A percentile compares a stretch with the other conserved stretches of the same genome.
These are phyloP conservation scores for Suillus spraguei DNA, from an alignment of 768 basidiomycete species.

Conservation along the genomic window DNA sequence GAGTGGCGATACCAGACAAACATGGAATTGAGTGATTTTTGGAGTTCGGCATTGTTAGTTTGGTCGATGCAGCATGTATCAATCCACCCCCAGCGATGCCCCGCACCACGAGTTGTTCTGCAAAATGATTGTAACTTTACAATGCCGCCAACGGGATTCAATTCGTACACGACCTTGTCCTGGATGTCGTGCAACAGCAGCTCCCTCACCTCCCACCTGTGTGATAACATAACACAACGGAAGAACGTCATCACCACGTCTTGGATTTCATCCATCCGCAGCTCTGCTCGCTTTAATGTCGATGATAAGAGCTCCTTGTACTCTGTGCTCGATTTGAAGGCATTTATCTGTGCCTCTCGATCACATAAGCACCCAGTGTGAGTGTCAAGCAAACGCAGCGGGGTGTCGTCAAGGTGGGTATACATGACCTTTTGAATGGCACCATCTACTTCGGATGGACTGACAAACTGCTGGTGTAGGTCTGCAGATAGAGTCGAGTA, in stretches of 20 bases:
- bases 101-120: background rate
- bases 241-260: background rate
- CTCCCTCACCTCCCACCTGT: background rate
- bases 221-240: background rate
- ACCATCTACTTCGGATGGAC: background rate
- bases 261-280: background rate
- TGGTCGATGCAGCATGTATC: slow-evolving; percentile 2
- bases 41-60: too few species aligned
- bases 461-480: background rate
- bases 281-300: background rate
- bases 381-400: background rate
- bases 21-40: too few species aligned
- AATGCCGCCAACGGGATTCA: background rate
- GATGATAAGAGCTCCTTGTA: slow-evolving; percentile 5
- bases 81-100: background rate
- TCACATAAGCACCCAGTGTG: background rate
- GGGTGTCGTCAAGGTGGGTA: background rate
- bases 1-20: too few species aligned
- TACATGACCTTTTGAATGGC: background rate
- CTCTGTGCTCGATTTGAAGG: slow-evolving; percentile 1
- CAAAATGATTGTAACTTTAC: background rate
- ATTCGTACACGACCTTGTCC: background rate
- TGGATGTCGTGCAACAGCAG: background rate
- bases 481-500: background rate
- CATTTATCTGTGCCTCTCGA: background rate